Conservation (phyloP, 2,329 filamentous ascomycete species). For the Achaetomium macrosporum region DNA sequence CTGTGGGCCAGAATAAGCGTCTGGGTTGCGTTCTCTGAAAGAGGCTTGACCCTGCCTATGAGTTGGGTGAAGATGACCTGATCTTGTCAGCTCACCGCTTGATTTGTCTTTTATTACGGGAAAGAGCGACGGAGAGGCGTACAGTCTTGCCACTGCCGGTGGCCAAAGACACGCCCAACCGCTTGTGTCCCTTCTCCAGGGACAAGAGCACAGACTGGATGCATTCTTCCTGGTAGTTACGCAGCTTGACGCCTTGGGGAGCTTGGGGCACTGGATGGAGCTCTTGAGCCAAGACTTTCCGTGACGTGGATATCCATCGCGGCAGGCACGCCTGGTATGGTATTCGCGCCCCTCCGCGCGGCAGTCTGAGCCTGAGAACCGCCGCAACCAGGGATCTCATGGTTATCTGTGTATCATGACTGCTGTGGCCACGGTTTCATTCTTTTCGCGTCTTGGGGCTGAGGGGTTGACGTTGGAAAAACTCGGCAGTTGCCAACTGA, state of each 20-base stretch:
- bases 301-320: slow-evolving; percentile 5
- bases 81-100: background rate
- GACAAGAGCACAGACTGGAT: slow-evolving; percentile 73
- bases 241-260: slow-evolving; percentile 28
- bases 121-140: slow-evolving; percentile 23
- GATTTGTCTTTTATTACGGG: background rate
- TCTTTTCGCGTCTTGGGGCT: background rate
- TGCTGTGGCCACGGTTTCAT: background rate
- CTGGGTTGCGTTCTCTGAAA: slow-evolving; percentile 55
- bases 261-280: background rate
- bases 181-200: slow-evolving; percentile 64
- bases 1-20: slow-evolving; percentile 91
- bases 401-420: background rate
- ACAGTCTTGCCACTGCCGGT: slow-evolving; percentile 89
- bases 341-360: background rate
- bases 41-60: slow-evolving; percentile 66
- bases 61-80: slow-evolving; percentile 86
- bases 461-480: slow-evolving; percentile 5
- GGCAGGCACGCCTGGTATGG: background rate
- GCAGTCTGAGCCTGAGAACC: background rate
- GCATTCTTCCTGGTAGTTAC: slow-evolving; percentile 86
- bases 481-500: background rate
- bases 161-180: slow-evolving; percentile 77
- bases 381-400: slow-evolving; percentile 5
- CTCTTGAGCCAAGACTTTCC: background rate